A percentile compares a stretch with the other conserved stretches of the same genome.
Evolutionary conservation across 2,329 filamentous ascomycete species (phyloP).

Genomic region (Fusarium globosum): DNA sequence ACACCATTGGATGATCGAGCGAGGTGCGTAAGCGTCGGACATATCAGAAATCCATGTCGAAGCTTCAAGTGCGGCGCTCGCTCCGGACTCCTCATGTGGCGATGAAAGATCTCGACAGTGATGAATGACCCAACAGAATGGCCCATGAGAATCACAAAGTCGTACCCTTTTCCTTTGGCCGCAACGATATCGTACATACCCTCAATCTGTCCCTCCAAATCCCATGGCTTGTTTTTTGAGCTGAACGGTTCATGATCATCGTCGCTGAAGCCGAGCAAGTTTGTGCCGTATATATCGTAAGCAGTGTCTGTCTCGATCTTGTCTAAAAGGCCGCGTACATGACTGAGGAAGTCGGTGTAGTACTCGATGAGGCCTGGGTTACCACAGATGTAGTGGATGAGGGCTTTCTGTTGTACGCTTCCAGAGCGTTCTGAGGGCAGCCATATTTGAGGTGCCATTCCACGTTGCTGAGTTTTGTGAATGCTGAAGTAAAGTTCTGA

Average conservation of each 20-base stretch:
- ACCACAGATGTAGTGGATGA: constrained; percentile 79
- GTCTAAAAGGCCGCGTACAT: constrained; percentile 66
- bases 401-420: constrained; percentile 48
- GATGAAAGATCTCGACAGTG: constrained; percentile 72
- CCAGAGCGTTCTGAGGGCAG: constrained; percentile 44
- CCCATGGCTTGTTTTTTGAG: constrained; percentile 57
- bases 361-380: constrained; percentile 82
- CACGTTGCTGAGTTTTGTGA: not conserved
- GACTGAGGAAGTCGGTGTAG: constrained; percentile 74
- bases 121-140: constrained; percentile 83
- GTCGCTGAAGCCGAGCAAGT: constrained; percentile 69
- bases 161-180: constrained; percentile 55
- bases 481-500: not conserved
- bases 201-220: constrained; percentile 65
- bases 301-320: constrained; percentile 51
- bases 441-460: constrained; percentile 45
- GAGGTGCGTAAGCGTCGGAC: constrained; percentile 80
- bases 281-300: constrained; percentile 68
- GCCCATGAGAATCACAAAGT: constrained; percentile 74
- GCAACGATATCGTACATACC: constrained; percentile 54
- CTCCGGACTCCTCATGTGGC: constrained; percentile 57
- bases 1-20: constrained; percentile 69
- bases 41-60: constrained; percentile 71
- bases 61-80: constrained; percentile 55
- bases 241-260: constrained; percentile 61